Evolutionary conservation across 164 flowering plant genomes (phyloP).

Genomic region (Malania oleifera): DNA sequence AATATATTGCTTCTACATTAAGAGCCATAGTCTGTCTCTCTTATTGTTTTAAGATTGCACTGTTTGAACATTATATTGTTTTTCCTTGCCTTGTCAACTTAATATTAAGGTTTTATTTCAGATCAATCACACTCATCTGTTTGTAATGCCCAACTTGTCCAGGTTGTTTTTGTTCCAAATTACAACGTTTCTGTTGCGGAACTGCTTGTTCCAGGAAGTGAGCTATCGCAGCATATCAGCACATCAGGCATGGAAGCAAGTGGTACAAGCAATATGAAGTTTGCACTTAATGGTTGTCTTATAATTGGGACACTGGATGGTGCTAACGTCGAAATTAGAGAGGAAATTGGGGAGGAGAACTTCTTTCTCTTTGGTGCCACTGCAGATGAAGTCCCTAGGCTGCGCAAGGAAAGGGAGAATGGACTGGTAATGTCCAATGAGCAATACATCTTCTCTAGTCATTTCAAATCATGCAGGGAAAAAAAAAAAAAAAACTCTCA

Average conservation of each 20-base stretch:
- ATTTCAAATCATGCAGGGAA: no score
- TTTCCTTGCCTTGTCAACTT: no score
- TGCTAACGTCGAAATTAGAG: constrained; percentile 96
- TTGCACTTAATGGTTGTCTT: constrained; percentile 93
- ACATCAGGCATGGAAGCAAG: constrained; percentile 99
- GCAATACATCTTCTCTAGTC: no score
- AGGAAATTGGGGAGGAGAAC: constrained; percentile 86
- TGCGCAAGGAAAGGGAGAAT: constrained; percentile 89
- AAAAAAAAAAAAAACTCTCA: no score
- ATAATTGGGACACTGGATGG: constrained; percentile 97
- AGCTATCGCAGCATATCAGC: constrained; percentile 94
- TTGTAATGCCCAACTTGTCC: constrained; percentile 17
- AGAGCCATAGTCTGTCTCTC: no score
- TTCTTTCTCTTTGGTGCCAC: constrained; percentile 95
- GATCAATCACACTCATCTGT: neutral
- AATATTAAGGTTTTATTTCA: no score
- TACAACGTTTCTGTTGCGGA: constrained; percentile 97
- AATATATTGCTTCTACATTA: no score
- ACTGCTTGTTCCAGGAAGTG: constrained; percentile 95
- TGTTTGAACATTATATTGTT: no score
- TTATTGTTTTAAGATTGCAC: no score
- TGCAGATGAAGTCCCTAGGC: constrained; percentile 80
- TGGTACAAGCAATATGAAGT: constrained; percentile 99
- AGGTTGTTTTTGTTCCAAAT: constrained; percentile 95
- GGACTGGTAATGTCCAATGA: constrained; percentile 84